Evolutionary conservation across 768 basidiomycete species (phyloP), one percentile per base, ranked within the genome.

Genomic region (Cystofilobasidium bisporidii): DNA sequence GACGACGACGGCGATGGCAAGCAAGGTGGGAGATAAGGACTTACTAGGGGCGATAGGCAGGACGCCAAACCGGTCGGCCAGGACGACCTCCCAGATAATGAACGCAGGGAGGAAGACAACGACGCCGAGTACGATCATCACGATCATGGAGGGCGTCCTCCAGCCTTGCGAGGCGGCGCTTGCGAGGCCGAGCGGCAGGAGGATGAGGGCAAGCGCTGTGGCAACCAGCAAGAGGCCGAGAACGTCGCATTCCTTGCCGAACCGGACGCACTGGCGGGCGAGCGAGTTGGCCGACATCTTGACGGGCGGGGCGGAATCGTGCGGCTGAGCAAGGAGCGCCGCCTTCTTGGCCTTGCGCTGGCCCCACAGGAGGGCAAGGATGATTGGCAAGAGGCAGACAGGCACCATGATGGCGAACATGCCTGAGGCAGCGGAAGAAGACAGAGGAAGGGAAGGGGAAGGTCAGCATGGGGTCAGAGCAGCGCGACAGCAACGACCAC

Each of bases 11-110:
- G n/a, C n/a, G n/a, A n/a, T n/a, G n/a, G n/a, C n/a, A n/a, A n/a
- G n/a, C n/a, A n/a, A n/a, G n/a, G n/a, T n/a, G n/a, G n/a, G n/a
- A n/a, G n/a, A n/a, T n/a, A n/a, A n/a, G n/a, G 28, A 56, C 53
- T 28, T 30, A 56, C 53, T 78, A 15, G 87, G 81, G 28, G 87
- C 77, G 57, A 88, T 82, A 1, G 87, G 87, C 61, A 79, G 78
- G 53, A 56, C 17, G 26, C 53, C 53, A n/a, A 8, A 56, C 12
- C 30, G 26, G 28, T 77, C 78, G 20, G 87, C 83, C 64, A 80
- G 74, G 71, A 79, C 81, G 67, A 80, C 74, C 68, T 80, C 80
- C 71, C 74, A 80, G 26, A 73, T 55, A 18, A 72, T 41, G 67
- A 74, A 75, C n/a, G 71, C 47, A 59, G 69, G 63, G 26, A 65